Evolutionary conservation across 78 protist species (phyloP), one percentile per base, ranked within the genome.

Genomic region (Paratrimastix pyriformis): DNA sequence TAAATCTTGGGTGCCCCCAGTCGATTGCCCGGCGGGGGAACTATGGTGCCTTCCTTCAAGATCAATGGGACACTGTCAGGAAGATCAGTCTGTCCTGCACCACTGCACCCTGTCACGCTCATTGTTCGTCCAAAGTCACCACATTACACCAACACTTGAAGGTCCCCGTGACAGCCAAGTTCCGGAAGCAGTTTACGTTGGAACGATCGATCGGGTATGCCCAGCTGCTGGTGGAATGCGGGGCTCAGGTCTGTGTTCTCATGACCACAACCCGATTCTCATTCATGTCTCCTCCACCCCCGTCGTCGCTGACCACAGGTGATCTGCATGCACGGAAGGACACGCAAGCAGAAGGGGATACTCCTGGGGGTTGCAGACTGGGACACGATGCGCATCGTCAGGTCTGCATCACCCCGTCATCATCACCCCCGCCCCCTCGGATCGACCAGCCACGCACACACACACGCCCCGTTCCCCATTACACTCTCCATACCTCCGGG

Each of bases 351-450:
- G 29, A 72, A 72, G n/a, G 38, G 38, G 39, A 29, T 40, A 13
- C 13, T 0, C 1, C 0, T 0, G 26, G 87, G 88, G n/a, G 38
- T 54, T 8, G 90, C 89, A 0, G 83, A 87, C 62, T 81, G 88
- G 91, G 35, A 43, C 15, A 8, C 32, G 15, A 75, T 87, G 66
- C 18, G n/a, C 1, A 46, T 64, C 7, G 79, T 87, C n/a, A 26
- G 11, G 65, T 78, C 55, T 50, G 55, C 55, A n/a, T n/a, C n/a
- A n/a, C n/a, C n/a, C n/a, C n/a, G n/a, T n/a, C n/a, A n/a, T n/a
- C n/a, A n/a, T n/a, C n/a, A n/a, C n/a, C n/a, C n/a, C n/a, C n/a
- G n/a, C n/a, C n/a, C n/a, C n/a, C n/a, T n/a, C n/a, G n/a, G n/a
- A n/a, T n/a, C n/a, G n/a, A n/a, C n/a, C n/a, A n/a, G n/a, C n/a